A percentile compares a stretch with the other conserved stretches of the same genome.
phyloP scores from a whole-genome alignment of 805 yeast species.

The Candida sanyiensis region DNA sequence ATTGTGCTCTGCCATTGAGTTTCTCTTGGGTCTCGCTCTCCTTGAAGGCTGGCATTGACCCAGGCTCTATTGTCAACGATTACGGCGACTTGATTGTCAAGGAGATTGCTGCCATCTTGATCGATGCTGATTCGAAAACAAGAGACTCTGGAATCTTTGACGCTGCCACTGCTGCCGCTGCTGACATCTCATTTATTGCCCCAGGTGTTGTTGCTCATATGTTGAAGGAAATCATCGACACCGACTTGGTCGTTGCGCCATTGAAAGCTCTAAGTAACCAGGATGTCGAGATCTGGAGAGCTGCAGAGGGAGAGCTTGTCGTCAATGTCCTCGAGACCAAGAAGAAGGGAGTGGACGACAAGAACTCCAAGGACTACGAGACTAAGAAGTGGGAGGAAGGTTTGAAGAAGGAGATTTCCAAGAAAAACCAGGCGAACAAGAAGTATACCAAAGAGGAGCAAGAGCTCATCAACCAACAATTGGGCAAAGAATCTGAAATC shows the following conservation, averaged over 20 bases:
- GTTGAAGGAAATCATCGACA: slow-evolving; percentile 37
- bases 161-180: slow-evolving; percentile 45
- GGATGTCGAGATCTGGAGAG: slow-evolving; percentile 60
- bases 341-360: slow-evolving; percentile 46
- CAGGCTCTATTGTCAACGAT: slow-evolving; percentile 47
- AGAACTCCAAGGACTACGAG: slow-evolving; percentile 79
- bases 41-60: slow-evolving; percentile 54
- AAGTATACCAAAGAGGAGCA: slow-evolving; percentile 78
- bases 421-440: slow-evolving; percentile 42
- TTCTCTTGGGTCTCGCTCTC: slow-evolving; percentile 75
- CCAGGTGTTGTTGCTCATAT: slow-evolving; percentile 53
- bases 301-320: slow-evolving; percentile 64
- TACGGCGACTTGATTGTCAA: slow-evolving; percentile 22
- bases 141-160: slow-evolving; percentile 38
- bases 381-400: slow-evolving; percentile 86
- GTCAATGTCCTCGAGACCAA: slow-evolving; percentile 50
- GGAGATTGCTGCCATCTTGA: slow-evolving; percentile 19
- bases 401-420: slow-evolving; percentile 67
- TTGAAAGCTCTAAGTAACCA: slow-evolving; percentile 36
- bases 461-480: slow-evolving; percentile 51
- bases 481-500: slow-evolving; percentile 53
- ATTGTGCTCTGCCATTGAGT: slow-evolving; percentile 33
- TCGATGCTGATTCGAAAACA: slow-evolving; percentile 12
- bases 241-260: slow-evolving; percentile 32
- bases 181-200: slow-evolving; percentile 49